These are phyloP conservation scores for Ceratocystis papillata DNA, from an alignment of 2,329 filamentous ascomycete genomes.

Conservation along the genomic window DNA sequence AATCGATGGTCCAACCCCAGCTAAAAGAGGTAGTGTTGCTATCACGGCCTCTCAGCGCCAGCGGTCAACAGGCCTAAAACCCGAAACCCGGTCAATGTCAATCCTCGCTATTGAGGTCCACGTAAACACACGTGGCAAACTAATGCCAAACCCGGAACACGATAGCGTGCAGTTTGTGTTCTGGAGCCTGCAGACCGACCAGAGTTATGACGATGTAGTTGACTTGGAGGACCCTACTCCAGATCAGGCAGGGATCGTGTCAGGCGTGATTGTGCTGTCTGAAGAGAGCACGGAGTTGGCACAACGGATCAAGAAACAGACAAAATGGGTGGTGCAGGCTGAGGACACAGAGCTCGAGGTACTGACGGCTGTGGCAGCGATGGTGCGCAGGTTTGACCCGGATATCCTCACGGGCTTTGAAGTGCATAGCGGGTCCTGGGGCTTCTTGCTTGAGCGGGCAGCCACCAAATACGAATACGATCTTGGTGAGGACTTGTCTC, in stretches of 20 bases:
- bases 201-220: slow-evolving; percentile 35
- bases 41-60: slow-evolving; percentile 70
- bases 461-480: slow-evolving; percentile 79
- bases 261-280: slow-evolving; percentile 65
- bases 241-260: slow-evolving; percentile 31
- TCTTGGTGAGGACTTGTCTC: slow-evolving; percentile 67
- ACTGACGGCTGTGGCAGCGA: slow-evolving; percentile 72
- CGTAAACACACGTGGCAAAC: slow-evolving; percentile 68
- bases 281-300: slow-evolving; percentile 44
- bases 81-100: slow-evolving; percentile 89
- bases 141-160: slow-evolving; percentile 79
- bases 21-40: slow-evolving; percentile 50
- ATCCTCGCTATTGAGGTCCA: slow-evolving; percentile 91
- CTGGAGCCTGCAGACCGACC: slow-evolving; percentile 73
- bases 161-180: slow-evolving; percentile 84
- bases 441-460: slow-evolving; percentile 85
- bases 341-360: slow-evolving; percentile 75
- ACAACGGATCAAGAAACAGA: slow-evolving; percentile 51
- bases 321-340: slow-evolving; percentile 44
- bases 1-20: slow-evolving; percentile 70
- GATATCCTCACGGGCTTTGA: slow-evolving; percentile 93
- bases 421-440: slow-evolving; percentile 88
- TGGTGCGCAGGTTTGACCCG: slow-evolving; percentile 74
- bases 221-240: slow-evolving; percentile 29
- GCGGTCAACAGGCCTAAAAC: slow-evolving; percentile 54